These are phyloP conservation scores for Pseudomassariella vexata DNA, from an alignment of 2,329 filamentous ascomycete genomes.

Conservation along the genomic window DNA sequence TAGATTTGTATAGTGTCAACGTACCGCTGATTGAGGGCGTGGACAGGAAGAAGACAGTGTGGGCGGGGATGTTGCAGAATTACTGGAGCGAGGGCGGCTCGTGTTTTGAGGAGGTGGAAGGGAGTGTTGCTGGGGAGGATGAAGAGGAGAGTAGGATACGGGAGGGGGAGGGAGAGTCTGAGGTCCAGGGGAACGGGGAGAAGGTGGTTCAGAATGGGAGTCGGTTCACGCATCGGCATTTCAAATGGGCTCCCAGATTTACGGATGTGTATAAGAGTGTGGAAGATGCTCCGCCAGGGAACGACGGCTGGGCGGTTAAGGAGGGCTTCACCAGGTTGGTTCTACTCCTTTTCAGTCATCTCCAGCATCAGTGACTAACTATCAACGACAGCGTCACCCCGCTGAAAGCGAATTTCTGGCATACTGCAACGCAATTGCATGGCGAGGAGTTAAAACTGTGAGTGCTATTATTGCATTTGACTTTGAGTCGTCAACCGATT, in stretches of 20 bases:
- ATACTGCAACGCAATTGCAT: slow-evolving; percentile 55
- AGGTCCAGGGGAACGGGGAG: slow-evolving; percentile 17
- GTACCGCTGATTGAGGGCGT: slow-evolving; percentile 78
- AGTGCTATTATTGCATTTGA: slow-evolving; percentile 42
- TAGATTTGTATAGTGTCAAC: slow-evolving; percentile 88
- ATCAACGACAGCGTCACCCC: slow-evolving; percentile 67
- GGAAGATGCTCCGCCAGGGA: slow-evolving; percentile 70
- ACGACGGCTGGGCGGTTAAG: slow-evolving; percentile 89
- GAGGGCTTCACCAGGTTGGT: slow-evolving; percentile 78
- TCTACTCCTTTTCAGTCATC: slow-evolving; percentile 3
- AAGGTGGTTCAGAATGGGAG: slow-evolving; percentile 27
- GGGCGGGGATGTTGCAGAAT: slow-evolving; percentile 84
- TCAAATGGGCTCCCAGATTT: slow-evolving; percentile 91
- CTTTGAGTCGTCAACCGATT: too few species aligned
- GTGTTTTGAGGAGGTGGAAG: slow-evolving; percentile 78
- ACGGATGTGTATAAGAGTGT: slow-evolving; percentile 83
- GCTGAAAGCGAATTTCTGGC: slow-evolving; percentile 88
- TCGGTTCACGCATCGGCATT: slow-evolving; percentile 72
- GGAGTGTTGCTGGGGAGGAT: slow-evolving; percentile 56
- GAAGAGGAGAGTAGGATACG: slow-evolving; percentile 71
- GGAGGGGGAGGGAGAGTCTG: slow-evolving; percentile 42
- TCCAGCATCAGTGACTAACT: slow-evolving; percentile 4
- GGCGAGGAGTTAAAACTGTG: slow-evolving; percentile 75
- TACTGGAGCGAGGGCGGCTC: slow-evolving; percentile 76
- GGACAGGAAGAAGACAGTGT: slow-evolving; percentile 66